Base-by-base conservation (phyloP, 768 basidiomycete species). In the Dentipellis sp. region DNA sequence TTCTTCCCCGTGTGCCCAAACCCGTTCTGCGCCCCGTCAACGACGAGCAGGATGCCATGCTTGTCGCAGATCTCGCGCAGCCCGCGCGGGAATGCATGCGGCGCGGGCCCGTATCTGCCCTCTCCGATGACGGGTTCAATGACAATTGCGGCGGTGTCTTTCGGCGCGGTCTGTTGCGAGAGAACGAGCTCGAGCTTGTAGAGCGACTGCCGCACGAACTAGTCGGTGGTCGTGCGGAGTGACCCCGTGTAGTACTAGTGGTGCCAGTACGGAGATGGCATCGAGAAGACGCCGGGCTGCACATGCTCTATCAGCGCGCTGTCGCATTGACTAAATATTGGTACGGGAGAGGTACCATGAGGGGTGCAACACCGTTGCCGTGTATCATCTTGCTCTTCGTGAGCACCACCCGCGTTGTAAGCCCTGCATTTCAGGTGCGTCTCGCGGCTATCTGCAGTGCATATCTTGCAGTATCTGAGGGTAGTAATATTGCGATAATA, bases 301-400 rank as follows among this genome's bases (percentile, higher is more conserved):
- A 62, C 17, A 35, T 16, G 34, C 35, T 1, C 7, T 1, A 35
- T 61, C 11, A 60, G 58, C 14, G 23, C 9, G 3, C 40, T 8
- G 2, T 29, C 4, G 4, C 19, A 29, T 11, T 11, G 21, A 47
- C 5, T 11, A 36, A 10, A 3, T 12, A 34, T 16, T 12, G 16
- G 29, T 23, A 66, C 6, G 29, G 29, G 29, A 29, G 29, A 29
- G 78, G 55, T 63, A 88, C 92, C 91, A 97, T 93, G 56, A 93
- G 72, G 2, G 94, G 91, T 46, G 79, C 80, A 55, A 78, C 75
- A 6, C 89, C 87, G 62, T 85, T 79, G 22, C 84, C 86, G 68
- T 97, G 97, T 47, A 91, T 75, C 0, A 93, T 95, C 75, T 97
- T 98, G 73, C 88, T 91, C 65, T 80, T 84, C n/a, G 94, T 98